Conservation (phyloP, 1,284 basidiomycete species). For the Ceratobasidium sp. region DNA sequence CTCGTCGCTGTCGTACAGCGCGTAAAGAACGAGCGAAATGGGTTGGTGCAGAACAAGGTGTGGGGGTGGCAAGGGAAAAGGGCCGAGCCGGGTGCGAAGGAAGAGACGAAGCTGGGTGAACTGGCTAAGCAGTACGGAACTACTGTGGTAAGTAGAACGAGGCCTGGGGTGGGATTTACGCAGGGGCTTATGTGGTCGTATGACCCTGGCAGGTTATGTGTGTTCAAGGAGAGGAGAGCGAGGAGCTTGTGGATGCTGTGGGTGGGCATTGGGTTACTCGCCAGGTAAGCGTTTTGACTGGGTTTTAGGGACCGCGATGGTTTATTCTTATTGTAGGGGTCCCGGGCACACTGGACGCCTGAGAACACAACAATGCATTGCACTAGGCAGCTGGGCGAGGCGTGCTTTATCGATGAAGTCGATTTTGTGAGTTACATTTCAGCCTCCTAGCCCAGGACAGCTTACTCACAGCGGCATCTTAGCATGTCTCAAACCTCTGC, state of each 20-base stretch:
- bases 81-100: slow-evolving; percentile 60
- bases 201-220: slow-evolving; percentile 56
- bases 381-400: slow-evolving; percentile 60
- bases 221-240: slow-evolving; percentile 66
- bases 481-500: slow-evolving; percentile 73
- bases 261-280: slow-evolving; percentile 71
- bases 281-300: slow-evolving; percentile 59
- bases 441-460: background rate
- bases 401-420: slow-evolving; percentile 71
- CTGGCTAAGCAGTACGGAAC: slow-evolving; percentile 74
- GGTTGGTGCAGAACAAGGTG: slow-evolving; percentile 69
- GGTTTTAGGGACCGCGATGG: slow-evolving; percentile 15
- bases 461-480: slow-evolving; percentile 7
- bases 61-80: slow-evolving; percentile 75
- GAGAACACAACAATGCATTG: slow-evolving; percentile 83
- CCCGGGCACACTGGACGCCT: slow-evolving; percentile 70
- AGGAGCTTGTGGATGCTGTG: slow-evolving; percentile 64
- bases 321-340: slow-evolving; percentile 58
- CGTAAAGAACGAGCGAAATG: slow-evolving; percentile 64
- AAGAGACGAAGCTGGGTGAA: slow-evolving; percentile 69
- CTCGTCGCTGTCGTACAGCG: slow-evolving; percentile 70
- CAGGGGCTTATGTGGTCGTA: slow-evolving; percentile 17
- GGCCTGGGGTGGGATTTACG: slow-evolving; percentile 4
- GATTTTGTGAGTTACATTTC: slow-evolving; percentile 63
- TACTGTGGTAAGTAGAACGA: slow-evolving; percentile 57